Conservation (phyloP, 352 stramenopile species). For the Pythium guiyangense region DNA sequence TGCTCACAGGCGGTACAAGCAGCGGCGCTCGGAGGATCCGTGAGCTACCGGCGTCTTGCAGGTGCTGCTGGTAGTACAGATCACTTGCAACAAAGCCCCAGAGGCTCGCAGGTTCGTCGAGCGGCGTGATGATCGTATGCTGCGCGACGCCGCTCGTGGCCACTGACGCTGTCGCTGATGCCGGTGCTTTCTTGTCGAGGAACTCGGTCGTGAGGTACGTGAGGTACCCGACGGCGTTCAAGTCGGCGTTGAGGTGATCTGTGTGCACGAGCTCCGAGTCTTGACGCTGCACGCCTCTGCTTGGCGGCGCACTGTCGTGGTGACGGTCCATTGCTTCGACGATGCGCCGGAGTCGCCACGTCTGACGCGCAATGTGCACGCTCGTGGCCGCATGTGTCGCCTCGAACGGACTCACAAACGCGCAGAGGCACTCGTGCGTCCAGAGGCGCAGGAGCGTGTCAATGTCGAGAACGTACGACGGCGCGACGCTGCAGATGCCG, state of each 20-base stretch:
- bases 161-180: neutral
- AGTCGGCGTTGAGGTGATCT: constrained; percentile 1
- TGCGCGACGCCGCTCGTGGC: neutral
- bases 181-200: constrained; percentile 5
- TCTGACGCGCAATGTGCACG: constrained; percentile 7
- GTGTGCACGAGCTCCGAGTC: neutral
- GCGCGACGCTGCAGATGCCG: constrained; percentile 33
- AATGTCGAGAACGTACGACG: constrained; percentile 27
- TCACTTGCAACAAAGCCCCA: constrained; percentile 24
- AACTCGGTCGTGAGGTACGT: constrained; percentile 3
- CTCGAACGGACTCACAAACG: constrained; percentile 23
- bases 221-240: constrained; percentile 1
- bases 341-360: constrained; percentile 15
- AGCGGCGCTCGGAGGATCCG: neutral
- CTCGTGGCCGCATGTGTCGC: neutral
- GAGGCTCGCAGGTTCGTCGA: neutral
- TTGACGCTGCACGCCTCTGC: neutral
- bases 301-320: neutral
- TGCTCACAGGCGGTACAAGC: neutral
- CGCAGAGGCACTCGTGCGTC: constrained; percentile 39
- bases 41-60: constrained; percentile 2
- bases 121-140: no score
- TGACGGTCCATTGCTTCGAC: constrained; percentile 19
- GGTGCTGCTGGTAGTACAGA: constrained; percentile 20
- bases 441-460: constrained; percentile 44